phyloP scores from a whole-genome alignment of 163 green algal species.

The Volvox carteri region DNA sequence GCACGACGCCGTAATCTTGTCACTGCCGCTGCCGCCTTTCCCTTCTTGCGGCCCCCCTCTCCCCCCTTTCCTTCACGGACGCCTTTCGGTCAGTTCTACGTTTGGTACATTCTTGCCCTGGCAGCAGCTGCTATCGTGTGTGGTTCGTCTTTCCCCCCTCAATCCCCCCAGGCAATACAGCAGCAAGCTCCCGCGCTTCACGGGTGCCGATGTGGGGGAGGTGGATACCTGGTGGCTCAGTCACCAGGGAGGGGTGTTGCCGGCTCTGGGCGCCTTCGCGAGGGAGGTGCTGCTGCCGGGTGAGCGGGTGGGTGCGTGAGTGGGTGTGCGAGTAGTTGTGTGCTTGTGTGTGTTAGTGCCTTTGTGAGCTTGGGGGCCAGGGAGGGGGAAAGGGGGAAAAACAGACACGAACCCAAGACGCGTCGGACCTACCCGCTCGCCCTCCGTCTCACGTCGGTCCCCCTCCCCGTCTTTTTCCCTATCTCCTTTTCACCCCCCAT shows the following conservation, averaged over 20 bases:
- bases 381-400: background rate
- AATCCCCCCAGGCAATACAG: constrained; percentile 18
- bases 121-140: too few species aligned
- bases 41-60: too few species aligned
- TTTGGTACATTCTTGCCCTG: too few species aligned
- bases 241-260: constrained; percentile 37
- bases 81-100: too few species aligned
- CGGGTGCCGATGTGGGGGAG: constrained; percentile 27
- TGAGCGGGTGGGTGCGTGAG: constrained; percentile 5
- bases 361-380: background rate
- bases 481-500: background rate
- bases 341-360: background rate
- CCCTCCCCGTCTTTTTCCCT: background rate
- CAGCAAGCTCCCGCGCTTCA: constrained; percentile 7
- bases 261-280: constrained; percentile 38
- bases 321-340: background rate
- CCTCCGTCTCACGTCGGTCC: too few species aligned
- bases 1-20: too few species aligned
- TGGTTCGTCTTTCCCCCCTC: background rate
- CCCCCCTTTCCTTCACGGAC: too few species aligned
- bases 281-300: constrained; percentile 45
- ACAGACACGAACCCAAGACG: too few species aligned
- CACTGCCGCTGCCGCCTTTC: too few species aligned
- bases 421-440: too few species aligned
- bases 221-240: constrained; percentile 39